Conservation (phyloP, 169 alveolate genomes). For the Plasmodium cynomolgi region DNA sequence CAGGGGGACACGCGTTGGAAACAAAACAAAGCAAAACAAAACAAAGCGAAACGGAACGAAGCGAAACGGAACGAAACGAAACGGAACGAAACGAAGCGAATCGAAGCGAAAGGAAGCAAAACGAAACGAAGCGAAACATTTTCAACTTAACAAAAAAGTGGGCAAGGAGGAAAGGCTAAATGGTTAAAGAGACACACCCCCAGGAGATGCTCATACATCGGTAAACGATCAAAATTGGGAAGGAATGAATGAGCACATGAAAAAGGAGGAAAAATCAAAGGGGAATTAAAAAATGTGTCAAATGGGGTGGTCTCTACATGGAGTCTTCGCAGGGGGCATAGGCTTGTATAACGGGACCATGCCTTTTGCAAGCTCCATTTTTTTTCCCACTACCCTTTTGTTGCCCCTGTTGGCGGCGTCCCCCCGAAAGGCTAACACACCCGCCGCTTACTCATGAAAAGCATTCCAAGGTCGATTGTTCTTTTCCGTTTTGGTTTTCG, state of each 20-base stretch:
- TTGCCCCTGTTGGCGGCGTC: not conserved
- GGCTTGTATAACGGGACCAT: not conserved
- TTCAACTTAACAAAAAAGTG: not conserved
- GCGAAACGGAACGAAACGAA: not conserved
- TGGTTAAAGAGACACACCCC: not conserved
- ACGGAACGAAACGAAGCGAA: not conserved
- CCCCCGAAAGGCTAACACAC: not conserved
- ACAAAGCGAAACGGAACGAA: too few relatives aligned
- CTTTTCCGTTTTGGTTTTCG: constrained; percentile 10
- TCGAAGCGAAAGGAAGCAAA: not conserved
- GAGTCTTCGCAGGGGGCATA: not conserved
- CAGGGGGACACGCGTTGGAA: not conserved
- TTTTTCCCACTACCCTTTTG: not conserved
- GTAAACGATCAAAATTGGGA: not conserved
- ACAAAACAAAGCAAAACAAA: not conserved
- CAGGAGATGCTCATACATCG: not conserved
- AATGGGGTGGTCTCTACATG: not conserved
- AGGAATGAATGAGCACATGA: not conserved
- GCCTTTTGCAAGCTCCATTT: not conserved
- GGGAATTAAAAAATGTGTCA: not conserved
- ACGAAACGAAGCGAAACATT: not conserved
- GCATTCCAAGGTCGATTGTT: not conserved
- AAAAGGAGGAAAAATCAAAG: not conserved
- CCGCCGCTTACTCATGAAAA: not conserved
- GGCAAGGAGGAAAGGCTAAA: not conserved